Base-by-base conservation (phyloP, 495 filamentous ascomycete species). In the Parathielavia hyrcaniae region DNA sequence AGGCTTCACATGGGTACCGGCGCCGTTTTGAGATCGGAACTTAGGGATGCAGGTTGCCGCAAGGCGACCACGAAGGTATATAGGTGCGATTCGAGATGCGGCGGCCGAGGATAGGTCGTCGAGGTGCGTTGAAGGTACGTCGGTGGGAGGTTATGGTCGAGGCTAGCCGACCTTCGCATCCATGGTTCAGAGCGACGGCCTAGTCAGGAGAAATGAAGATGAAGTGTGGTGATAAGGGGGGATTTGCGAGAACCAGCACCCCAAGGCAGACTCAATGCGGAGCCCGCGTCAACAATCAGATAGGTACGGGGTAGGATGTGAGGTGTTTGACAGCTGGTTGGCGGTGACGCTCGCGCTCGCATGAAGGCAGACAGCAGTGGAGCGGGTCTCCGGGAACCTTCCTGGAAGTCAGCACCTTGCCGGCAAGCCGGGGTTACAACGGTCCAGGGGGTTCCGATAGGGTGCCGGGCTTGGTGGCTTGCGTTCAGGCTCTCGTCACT, bases 281-380 rank as follows among this genome's bases (percentile, higher is more conserved):
- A 38, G 19, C 22, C 44, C 12, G 22, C 38, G 49, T 38, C 38
- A 26, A 34, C 23, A 53, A 35, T 45, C 26, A 62, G 51, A 7
- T 43, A 50, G 22, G n/a, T 5, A 17, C 12, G 34, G 23, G 12
- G 52, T 38, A 44, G 39, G 20, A 50, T 22, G 49, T 44, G 43
- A 45, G 40, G 44, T 50, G 23, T 50, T n/a, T n/a, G 23, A 36
- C 23, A 36, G 50, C 46, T 62, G 64, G 67, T 67, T 69, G 64
- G 68, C 64, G 64, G 68, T 69, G 68, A 68, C 65, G 44, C 30
- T 52, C n/a, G n/a, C n/a, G n/a, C n/a, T 20, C 59, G 16, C 52
- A 26, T 41, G 52, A 64, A 67, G 67, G 67, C 64, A 65, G 61
- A 62, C 64, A 60, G 43, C 53, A 51, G 47, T 50, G 26, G 26